A percentile compares a stretch with the other conserved stretches of the same genome.
Conservation (phyloP, 257 asterid genomes). For the Striga asiatica region DNA sequence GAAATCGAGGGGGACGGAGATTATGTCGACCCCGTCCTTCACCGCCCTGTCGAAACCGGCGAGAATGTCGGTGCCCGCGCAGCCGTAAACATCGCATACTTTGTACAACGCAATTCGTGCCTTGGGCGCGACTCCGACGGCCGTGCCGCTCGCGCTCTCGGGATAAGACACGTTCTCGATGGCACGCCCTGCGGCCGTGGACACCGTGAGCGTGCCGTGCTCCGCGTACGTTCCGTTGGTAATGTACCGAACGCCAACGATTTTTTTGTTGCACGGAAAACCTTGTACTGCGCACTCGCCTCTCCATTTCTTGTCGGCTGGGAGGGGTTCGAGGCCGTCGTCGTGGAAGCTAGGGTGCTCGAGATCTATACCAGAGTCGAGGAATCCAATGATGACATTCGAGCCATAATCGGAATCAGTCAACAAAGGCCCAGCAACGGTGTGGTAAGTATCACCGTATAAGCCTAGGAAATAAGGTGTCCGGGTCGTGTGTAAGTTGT, state of each 20-base stretch:
- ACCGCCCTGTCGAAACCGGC: conserved; percentile 96
- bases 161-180: conserved; percentile 59
- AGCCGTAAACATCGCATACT: conserved; percentile 78
- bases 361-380: conserved; percentile 78
- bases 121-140: conserved; percentile 91
- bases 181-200: conserved; percentile 86
- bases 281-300: conserved; percentile 58
- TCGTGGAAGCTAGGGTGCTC: conserved; percentile 64
- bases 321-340: conserved; percentile 59
- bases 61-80: conserved; percentile 79
- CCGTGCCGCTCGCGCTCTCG: conserved; percentile 83
- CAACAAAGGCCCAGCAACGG: conserved; percentile 8
- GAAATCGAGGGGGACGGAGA: conserved; percentile 77
- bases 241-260: too few species aligned
- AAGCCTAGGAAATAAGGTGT: conserved; percentile 64
- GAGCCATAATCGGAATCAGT: conserved; percentile 57
- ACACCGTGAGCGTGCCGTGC: conserved; percentile 94
- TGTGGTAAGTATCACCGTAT: neutral
- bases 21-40: conserved; percentile 69
- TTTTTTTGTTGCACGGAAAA: too few species aligned
- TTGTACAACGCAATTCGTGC: conserved; percentile 86
- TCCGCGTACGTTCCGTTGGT: too few species aligned
- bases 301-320: conserved; percentile 44
- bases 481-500: conserved; percentile 58
- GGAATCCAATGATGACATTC: conserved; percentile 51